Conservation (phyloP, 805 yeast species). For the Yarrowia sp. region DNA sequence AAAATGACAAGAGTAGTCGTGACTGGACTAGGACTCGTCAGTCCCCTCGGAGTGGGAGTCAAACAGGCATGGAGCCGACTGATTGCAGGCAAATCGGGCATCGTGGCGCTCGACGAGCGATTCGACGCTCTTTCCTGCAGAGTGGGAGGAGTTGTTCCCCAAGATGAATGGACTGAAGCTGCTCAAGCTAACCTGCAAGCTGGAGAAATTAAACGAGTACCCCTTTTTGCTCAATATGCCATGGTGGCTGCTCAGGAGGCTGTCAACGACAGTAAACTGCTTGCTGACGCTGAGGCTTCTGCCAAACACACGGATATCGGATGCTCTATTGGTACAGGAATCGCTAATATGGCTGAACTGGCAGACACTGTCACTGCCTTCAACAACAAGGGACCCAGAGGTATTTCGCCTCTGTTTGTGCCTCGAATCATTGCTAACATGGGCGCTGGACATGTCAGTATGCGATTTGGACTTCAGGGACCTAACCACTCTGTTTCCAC, state of each 20-base stretch:
- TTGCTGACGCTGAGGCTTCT: constrained; percentile 43
- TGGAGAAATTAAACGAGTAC: constrained; percentile 65
- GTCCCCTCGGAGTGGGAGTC: constrained; percentile 82
- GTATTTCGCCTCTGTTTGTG: constrained; percentile 83
- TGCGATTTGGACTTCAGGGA: constrained; percentile 76
- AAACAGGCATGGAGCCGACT: constrained; percentile 50
- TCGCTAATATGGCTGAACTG: constrained; percentile 82
- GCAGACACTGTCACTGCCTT: constrained; percentile 67
- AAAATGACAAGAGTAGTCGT: constrained; percentile 70
- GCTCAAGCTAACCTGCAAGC: constrained; percentile 57
- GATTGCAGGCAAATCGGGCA: constrained; percentile 50
- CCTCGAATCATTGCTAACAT: constrained; percentile 86
- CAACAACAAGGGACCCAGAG: constrained; percentile 61
- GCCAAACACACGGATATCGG: constrained; percentile 51
- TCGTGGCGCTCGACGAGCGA: constrained; percentile 54
- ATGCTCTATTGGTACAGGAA: constrained; percentile 90
- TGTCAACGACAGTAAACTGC: constrained; percentile 66
- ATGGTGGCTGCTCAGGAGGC: constrained; percentile 81
- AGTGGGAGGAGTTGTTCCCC: constrained; percentile 78
- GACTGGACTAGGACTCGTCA: constrained; percentile 86
- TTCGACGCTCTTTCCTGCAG: constrained; percentile 68
- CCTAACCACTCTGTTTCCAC: constrained; percentile 89
- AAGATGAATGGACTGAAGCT: constrained; percentile 54
- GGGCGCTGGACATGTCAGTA: constrained; percentile 93
- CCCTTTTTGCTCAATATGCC: constrained; percentile 79